Evolutionary conservation across 129 eudicot species (phyloP), one percentile per base, ranked within the genome.

Genomic region (Flaveria robusta): DNA sequence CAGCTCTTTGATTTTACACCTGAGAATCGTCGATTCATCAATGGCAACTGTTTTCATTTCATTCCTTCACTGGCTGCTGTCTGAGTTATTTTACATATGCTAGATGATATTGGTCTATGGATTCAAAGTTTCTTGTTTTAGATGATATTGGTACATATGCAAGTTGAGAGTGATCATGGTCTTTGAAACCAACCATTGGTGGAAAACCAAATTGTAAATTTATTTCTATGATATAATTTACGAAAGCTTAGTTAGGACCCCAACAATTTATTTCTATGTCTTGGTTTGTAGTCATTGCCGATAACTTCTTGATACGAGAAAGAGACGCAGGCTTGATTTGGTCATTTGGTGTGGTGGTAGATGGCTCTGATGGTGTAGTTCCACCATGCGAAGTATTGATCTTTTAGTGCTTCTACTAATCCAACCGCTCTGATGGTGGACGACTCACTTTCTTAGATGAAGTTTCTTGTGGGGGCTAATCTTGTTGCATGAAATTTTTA

Each of bases 1-100:
- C 74, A 73, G 70, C 83, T 80, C 3, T 80, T 74, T 5, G 83
- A 80, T 66, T 80, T 80, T 64, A 80, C 83, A 19, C 83, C 70
- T 4, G 83, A 80, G 41, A 80, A 73, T 51, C 83, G 83, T 54
- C 69, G 83, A 1, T 80, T 73, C 49, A 80, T 80, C 20, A 80
- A 80, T 43, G 83, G 83, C 9, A 73, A n/a, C 20, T 80, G 79
- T 55, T 80, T 80, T 29, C 83, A 66, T 73, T 80, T 73, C 70
- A 74, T 80, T 43, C 83, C 83, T 45, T 80, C 79, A 0, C 10
- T 80, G 52, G 74, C 83, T 52, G 64, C 43, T 66, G 74, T 80
- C 5, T 80, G 68, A 73, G 68, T 56, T 72, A n/a, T 4, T 72
- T 71, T 78, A 78, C 31, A 68, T 68, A 41, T 12, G 66, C 19